These are phyloP conservation scores for Puccinia sorghi DNA, from an alignment of 1,284 basidiomycete species.

Conservation along the genomic window DNA sequence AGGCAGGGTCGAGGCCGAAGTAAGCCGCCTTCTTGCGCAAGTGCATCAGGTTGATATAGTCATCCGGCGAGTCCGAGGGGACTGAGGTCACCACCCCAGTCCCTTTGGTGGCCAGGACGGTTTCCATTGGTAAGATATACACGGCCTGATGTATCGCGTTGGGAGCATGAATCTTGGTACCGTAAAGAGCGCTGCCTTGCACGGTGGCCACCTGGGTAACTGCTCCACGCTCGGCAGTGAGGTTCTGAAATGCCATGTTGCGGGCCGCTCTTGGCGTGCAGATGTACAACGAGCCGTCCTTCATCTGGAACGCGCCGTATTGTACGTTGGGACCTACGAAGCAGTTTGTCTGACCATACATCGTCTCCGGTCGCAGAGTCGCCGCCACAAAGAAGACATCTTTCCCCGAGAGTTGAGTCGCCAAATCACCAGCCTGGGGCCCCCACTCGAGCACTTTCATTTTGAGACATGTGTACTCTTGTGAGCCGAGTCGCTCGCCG, in stretches of 20 bases:
- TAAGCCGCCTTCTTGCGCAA: constrained; percentile 95
- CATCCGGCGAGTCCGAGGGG: constrained; percentile 97
- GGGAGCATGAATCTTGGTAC: constrained; percentile 87
- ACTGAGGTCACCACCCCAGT: constrained; percentile 98
- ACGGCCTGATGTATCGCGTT: constrained; percentile 80
- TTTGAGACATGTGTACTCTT: constrained; percentile 94
- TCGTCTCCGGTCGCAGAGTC: constrained; percentile 94
- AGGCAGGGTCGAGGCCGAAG: constrained; percentile 90
- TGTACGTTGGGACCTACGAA: constrained; percentile 89
- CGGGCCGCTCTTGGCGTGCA: constrained; percentile 87
- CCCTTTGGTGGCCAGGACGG: constrained; percentile 91
- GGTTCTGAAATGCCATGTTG: constrained; percentile 92
- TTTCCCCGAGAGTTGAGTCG: constrained; percentile 37
- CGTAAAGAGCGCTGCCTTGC: constrained; percentile 76
- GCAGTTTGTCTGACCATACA: constrained; percentile 99
- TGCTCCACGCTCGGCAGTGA: constrained; percentile 66
- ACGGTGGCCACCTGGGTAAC: constrained; percentile 73
- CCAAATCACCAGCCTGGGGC: constrained; percentile 63
- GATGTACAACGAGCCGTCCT: constrained; percentile 70
- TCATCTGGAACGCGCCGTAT: constrained; percentile 88
- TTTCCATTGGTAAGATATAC: constrained; percentile 97
- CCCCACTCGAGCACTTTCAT: constrained; percentile 87
- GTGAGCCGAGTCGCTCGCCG: constrained; percentile 91
- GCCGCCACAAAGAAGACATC: constrained; percentile 86
- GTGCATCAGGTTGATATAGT: constrained; percentile 86